A percentile compares a stretch with the other conserved stretches of the same genome.
Evolutionary conservation across 108 stramenopile species (phyloP).

Genomic region (Fragilaria radians): DNA sequence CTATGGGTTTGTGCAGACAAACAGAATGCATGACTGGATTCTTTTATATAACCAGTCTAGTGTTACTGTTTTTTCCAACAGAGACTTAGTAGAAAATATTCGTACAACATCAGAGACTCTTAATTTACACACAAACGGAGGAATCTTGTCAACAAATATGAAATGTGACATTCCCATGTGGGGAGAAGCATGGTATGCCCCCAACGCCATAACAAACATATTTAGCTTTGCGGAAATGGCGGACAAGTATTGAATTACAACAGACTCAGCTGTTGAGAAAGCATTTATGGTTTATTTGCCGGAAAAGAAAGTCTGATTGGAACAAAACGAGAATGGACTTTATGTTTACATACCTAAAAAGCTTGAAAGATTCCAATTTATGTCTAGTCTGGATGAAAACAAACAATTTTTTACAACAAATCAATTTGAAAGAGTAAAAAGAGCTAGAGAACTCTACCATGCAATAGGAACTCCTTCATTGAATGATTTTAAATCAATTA

Average conservation of each 20-base stretch:
- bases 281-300: background rate
- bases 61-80: conserved; percentile 21
- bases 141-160: background rate
- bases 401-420: background rate
- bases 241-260: conserved; percentile 3
- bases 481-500: background rate
- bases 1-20: no score
- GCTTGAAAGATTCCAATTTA: background rate
- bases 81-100: conserved; percentile 9
- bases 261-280: background rate
- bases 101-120: background rate
- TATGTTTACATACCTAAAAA: background rate
- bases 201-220: conserved; percentile 23
- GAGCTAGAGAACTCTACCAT: conserved; percentile 2
- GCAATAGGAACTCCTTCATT: background rate
- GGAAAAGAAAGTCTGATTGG: no score
- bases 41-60: conserved; percentile 26
- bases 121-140: conserved; percentile 8
- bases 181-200: conserved; percentile 2
- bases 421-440: background rate
- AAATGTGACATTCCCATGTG: conserved; percentile 7
- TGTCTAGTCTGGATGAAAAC: background rate
- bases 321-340: background rate
- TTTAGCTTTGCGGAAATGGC: conserved; percentile 11
- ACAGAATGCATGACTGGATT: conserved; percentile 7